phyloP scores from a whole-genome alignment of 768 basidiomycete genomes.

The Dacryopinax spathularia region DNA sequence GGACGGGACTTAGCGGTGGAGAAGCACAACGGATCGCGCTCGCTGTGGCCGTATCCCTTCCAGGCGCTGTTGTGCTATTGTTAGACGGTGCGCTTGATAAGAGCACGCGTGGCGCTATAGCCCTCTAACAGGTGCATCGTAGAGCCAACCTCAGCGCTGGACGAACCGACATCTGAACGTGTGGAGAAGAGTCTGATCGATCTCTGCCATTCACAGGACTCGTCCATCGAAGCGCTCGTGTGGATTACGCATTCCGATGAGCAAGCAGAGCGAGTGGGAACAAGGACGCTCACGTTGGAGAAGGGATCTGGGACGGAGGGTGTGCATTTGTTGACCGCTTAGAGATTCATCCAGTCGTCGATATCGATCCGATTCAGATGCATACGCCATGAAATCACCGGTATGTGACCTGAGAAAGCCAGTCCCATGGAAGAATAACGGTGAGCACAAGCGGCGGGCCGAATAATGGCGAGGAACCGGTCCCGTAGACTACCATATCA shows the following conservation, averaged over 20 bases:
- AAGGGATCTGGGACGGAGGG: background rate
- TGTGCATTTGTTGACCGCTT: background rate
- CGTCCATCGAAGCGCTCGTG: slow-evolving; percentile 52
- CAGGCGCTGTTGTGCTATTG: slow-evolving; percentile 63
- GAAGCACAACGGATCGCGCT: slow-evolving; percentile 74
- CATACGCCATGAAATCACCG: too few relatives aligned
- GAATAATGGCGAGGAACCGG: too few relatives aligned
- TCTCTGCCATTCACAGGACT: slow-evolving; percentile 35
- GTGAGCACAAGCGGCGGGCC: too few relatives aligned
- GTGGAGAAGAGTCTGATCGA: slow-evolving; percentile 51
- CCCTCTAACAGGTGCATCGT: background rate
- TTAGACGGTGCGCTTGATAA: slow-evolving; percentile 47
- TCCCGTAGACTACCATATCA: too few relatives aligned
- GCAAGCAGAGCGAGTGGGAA: slow-evolving; percentile 62
- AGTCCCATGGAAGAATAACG: too few relatives aligned
- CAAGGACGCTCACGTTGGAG: slow-evolving; percentile 23
- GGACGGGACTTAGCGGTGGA: slow-evolving; percentile 72
- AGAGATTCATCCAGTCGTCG: background rate
- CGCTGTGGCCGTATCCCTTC: slow-evolving; percentile 56
- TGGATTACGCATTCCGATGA: slow-evolving; percentile 86
- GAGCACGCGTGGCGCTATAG: too few relatives aligned
- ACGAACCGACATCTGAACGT: slow-evolving; percentile 44
- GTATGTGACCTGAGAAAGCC: too few relatives aligned
- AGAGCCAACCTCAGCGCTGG: slow-evolving; percentile 88
- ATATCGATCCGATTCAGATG: too few relatives aligned